Base-by-base conservation (phyloP, 192 early-diverging fungal species). In the Backusella luteola region DNA sequence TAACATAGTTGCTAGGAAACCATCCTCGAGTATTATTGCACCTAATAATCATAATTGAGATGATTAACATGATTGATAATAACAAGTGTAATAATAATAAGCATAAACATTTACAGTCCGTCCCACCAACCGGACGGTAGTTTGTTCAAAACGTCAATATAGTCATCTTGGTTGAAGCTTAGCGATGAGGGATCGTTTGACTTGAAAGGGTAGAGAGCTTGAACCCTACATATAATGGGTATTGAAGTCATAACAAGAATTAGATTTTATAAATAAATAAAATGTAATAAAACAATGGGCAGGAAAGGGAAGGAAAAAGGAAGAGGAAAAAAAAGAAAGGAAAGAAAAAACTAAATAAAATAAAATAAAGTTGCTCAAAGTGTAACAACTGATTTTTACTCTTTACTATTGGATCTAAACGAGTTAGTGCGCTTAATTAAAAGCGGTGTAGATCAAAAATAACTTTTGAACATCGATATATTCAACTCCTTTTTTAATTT, bases 81-180 rank as follows among this genome's bases (percentile, higher is more conserved):
- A 34, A 8, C 17, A 36, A 26, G 23, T 34, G 26, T 6, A 34
- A 35, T 21, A 69, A 69, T 9, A n/a, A 69, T 9, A 69, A 38
- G 36, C 21, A 41, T 21, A 41, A 1, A 38, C 11, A 86, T 87
- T 79, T 90, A 74, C 82, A 92, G 79, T 15, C 98, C 98, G 76
- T 97, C 96, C 98, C 98, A 99, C 98, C 98, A 99, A 7, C 97
- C 98, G 0, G 94, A 95, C 73, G 93, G 90, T 49, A 98, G 89
- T 76, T 94, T 93, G 11, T 90, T 94, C 5, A 97, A 84, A 8
- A 99, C 98, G 74, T 96, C 91, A 83, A 99, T 96, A 67, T 93
- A 82, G 79, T 98, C 95, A 74, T 92, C 94, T 76, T 90, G 88
- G 66, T 87, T 88, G 81, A 99, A 97, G 9, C 91, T 86, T 42